phyloP scores from a whole-genome alignment of 768 basidiomycete genomes.

The Auricularia auricula-judae region DNA sequence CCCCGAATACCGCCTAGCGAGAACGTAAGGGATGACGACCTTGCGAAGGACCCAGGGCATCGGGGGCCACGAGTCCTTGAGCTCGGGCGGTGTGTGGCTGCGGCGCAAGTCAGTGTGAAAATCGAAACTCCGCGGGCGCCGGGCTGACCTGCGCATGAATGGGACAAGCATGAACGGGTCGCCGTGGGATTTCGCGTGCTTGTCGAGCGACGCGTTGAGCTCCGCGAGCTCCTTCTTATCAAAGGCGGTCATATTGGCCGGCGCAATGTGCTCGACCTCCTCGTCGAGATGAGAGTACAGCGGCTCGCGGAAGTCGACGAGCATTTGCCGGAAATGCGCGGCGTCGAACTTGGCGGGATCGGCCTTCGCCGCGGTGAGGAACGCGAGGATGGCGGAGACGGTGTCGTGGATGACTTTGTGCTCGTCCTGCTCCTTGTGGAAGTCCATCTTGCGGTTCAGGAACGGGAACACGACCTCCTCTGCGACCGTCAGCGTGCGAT shows the following conservation, averaged over 20 bases:
- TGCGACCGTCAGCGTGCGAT: not conserved
- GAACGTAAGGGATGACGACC: slow-evolving; percentile 24
- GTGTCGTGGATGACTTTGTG: slow-evolving; percentile 24
- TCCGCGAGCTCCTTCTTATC: slow-evolving; percentile 17
- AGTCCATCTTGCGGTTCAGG: slow-evolving; percentile 26
- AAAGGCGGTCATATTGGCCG: slow-evolving; percentile 21
- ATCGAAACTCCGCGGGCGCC: no score
- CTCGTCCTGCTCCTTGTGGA: slow-evolving; percentile 25
- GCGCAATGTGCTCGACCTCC: slow-evolving; percentile 24
- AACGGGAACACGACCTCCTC: slow-evolving; percentile 26
- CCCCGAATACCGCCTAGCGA: slow-evolving; percentile 26
- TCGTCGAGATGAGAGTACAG: slow-evolving; percentile 29
- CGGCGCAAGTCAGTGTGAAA: not conserved
- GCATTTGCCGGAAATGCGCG: slow-evolving; percentile 15
- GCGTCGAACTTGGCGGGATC: slow-evolving; percentile 23
- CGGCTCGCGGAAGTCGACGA: slow-evolving; percentile 19
- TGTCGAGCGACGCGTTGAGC: slow-evolving; percentile 18
- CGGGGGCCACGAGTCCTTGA: slow-evolving; percentile 26
- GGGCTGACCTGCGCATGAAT: slow-evolving; percentile 25
- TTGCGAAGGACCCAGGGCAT: slow-evolving; percentile 30
- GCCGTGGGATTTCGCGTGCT: slow-evolving; percentile 23
- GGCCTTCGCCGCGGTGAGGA: slow-evolving; percentile 15
- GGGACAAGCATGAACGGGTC: slow-evolving; percentile 24
- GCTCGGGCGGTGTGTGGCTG: slow-evolving; percentile 28
- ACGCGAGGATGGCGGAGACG: slow-evolving; percentile 18